Base-by-base conservation (phyloP, 352 stramenopile species). In the Thraustotheca clavata region DNA sequence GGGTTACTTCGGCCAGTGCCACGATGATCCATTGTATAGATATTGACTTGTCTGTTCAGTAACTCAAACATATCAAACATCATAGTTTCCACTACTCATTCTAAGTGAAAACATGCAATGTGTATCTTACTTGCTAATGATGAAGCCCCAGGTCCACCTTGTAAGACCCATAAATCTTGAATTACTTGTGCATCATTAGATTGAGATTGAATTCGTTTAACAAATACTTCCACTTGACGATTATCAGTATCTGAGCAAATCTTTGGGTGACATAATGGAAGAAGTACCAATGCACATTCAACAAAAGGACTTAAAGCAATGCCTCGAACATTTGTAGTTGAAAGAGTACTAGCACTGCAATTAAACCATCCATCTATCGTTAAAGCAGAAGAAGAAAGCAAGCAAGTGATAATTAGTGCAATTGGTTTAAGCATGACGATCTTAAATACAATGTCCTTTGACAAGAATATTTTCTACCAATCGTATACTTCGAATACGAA, bases 11-110 rank as follows among this genome's bases (percentile, higher is more conserved):
- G 75, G 7, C 70, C 80, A 5, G 80, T 87, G 31, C 80, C 80
- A 54, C 80, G 65, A 40, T 89, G 80, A 46, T 89, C 80, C 62
- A 89, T 77, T 22, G 80, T 87, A 67, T 87, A 89, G 2, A 89
- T 62, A 61, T 73, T 83, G 1, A 85, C 76, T 32, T 79, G 48
- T 36, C 67, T 60, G 12, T 87, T 73, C 20, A 86, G 59, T 32
- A 85, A 49, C 47, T 67, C 49, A 69, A 76, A 87, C 63, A 89
- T 72, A 34, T 71, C 74, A 22, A 77, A 66, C 77, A 89, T 83
- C 35, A 89, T 69, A 6, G 66, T 66, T 69, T 89, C 80, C 61
- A 89, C 41, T 66, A 62, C n/a, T 20, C 27, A 16, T 14, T 22
- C 20, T 9, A 9, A 33, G 50, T 60, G 24, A 43, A 7, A 11